These are phyloP conservation scores for Powellomyces hirtus DNA, from an alignment of 192 early-diverging fungal genomes.

Conservation along the genomic window DNA sequence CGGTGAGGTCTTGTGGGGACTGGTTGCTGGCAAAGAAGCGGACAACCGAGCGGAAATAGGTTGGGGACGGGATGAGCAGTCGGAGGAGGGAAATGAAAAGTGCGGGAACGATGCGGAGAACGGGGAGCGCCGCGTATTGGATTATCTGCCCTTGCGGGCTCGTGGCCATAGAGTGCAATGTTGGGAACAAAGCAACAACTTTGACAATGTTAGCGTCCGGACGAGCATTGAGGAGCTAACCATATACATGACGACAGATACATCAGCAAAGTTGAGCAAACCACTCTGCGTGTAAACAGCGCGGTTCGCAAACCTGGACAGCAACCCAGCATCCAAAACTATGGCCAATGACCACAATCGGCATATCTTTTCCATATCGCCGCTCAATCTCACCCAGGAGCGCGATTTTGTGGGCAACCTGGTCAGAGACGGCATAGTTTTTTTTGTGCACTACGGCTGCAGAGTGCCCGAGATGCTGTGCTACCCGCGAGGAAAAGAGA, in stretches of 20 bases:
- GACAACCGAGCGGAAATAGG: neutral
- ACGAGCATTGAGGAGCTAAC: constrained; percentile 53
- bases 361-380: constrained; percentile 42
- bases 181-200: constrained; percentile 75
- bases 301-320: constrained; percentile 35
- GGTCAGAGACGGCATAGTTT: constrained; percentile 55
- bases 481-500: constrained; percentile 24
- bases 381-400: constrained; percentile 56
- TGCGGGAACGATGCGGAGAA: constrained; percentile 38
- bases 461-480: constrained; percentile 62
- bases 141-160: constrained; percentile 66
- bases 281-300: constrained; percentile 22
- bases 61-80: neutral
- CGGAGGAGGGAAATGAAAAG: constrained; percentile 23
- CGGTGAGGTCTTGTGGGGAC: constrained; percentile 39
- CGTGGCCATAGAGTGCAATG: constrained; percentile 70
- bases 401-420: constrained; percentile 66
- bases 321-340: constrained; percentile 66
- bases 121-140: constrained; percentile 4
- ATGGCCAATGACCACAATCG: constrained; percentile 63
- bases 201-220: constrained; percentile 63
- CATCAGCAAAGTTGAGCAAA: constrained; percentile 34
- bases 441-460: constrained; percentile 15
- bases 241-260: constrained; percentile 37
- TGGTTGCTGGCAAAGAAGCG: constrained; percentile 9